Conservation (phyloP, 2,329 filamentous ascomycete species). For the Pseudodiploospora longispora region DNA sequence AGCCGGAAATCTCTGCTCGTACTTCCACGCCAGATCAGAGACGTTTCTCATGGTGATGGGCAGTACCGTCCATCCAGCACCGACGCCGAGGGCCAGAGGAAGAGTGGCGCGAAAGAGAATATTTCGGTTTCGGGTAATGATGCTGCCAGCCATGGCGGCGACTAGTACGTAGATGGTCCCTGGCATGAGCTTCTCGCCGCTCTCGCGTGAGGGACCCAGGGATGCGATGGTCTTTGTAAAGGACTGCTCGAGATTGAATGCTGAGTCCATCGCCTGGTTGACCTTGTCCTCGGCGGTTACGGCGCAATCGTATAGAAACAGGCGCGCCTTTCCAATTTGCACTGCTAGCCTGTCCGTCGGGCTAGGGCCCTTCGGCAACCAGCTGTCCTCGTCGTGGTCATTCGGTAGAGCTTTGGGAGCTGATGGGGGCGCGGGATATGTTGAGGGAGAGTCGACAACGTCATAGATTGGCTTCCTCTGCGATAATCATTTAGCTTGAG, state of each 20-base stretch:
- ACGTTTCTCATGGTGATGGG: conserved; percentile 89
- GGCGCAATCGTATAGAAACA: conserved; percentile 72
- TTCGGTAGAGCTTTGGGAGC: conserved; percentile 19
- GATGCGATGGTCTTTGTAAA: conserved; percentile 86
- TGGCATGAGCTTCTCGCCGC: conserved; percentile 81
- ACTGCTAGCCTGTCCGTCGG: conserved; percentile 83
- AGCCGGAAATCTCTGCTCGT: conserved; percentile 81
- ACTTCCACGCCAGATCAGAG: conserved; percentile 78
- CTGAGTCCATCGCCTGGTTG: conserved; percentile 72
- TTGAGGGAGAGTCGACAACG: conserved; percentile 44
- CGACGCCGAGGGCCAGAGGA: conserved; percentile 72
- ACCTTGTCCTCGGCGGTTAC: conserved; percentile 70
- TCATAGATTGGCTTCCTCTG: conserved; percentile 74
- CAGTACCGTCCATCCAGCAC: conserved; percentile 74
- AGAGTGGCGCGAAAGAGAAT: conserved; percentile 69
- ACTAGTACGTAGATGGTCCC: conserved; percentile 89
- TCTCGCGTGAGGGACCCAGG: conserved; percentile 76
- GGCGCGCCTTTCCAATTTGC: conserved; percentile 70
- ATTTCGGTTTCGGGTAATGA: conserved; percentile 80
- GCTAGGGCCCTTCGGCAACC: conserved; percentile 49
- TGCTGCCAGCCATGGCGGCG: conserved; percentile 88
- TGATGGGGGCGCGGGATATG: conserved; percentile 23
- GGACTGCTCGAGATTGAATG: conserved; percentile 77
- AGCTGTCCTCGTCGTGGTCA: conserved; percentile 22
- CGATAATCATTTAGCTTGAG: neutral